Evolutionary conservation across 169 alveolate genomes (phyloP), one percentile per base, ranked within the genome.

Genomic region (Plasmodium chabaudi): DNA sequence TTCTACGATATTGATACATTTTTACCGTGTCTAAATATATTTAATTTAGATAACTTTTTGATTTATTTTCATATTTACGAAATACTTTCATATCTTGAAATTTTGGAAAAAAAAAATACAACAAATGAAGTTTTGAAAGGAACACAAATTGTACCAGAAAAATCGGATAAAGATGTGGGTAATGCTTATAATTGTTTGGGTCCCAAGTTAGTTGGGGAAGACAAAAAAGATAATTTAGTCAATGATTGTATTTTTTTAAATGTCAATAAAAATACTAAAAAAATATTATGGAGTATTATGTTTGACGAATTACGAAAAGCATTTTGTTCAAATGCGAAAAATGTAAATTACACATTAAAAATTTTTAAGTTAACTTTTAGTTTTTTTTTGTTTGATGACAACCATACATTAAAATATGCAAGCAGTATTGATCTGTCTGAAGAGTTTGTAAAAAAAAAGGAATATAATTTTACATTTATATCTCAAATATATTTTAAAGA

Each of bases 261-360:
- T 67, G 64, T 63, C 47, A 82, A 82, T 65, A 82, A 47, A 23
- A 19, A 59, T 65, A 65, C 65, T 57, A 82, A 67, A 42, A 82
- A 68, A 68, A 53, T 67, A 3, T 27, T 82, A 2, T 82, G 90
- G 90, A 82, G 57, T 67, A 53, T 61, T 60, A 47, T 82, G 49
- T 82, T 82, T 67, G 79, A 82, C 44, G 72, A 67, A 47, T 70
- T 82, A 55, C 67, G 27, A 49, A 82, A 67, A 57, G 61, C 25
- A 53, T 82, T 65, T 60, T 13, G 47, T 9, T 17, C 57, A 53
- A 82, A 82, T 71, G 21, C 42, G 15, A 82, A 82, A 82, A 82
- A 67, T 82, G 82, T 82, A 34, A 82, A 82, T 55, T 82, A 82
- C 9, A 68, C 82, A 19, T 53, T 82, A 65, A 82, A 82, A 67